Percentiles rank a stretch among this genome's conserved stretches.
Evolutionary conservation across 768 basidiomycete species (phyloP).

Genomic region (Mycena metata): DNA sequence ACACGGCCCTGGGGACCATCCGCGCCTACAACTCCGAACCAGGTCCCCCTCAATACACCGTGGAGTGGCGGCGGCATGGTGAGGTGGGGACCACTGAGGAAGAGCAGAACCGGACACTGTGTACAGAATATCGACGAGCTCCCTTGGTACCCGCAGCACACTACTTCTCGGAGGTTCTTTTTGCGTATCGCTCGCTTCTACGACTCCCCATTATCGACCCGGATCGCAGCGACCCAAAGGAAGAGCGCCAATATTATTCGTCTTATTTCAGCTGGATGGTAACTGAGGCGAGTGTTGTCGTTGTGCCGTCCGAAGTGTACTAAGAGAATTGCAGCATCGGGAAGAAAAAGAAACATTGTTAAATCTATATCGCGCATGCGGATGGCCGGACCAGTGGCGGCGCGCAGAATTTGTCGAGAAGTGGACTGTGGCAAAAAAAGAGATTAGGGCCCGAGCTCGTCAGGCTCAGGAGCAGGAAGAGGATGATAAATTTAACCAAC

Average conservation of each 20-base stretch:
- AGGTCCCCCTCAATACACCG: not conserved
- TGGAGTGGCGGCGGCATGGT: constrained; percentile 26
- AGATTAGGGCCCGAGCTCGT: not conserved
- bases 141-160: constrained; percentile 21
- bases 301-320: not conserved
- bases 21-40: constrained; percentile 14
- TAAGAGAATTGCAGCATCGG: not conserved
- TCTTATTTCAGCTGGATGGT: not conserved
- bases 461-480: not conserved
- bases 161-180: constrained; percentile 25
- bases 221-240: constrained; percentile 14
- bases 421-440: constrained; percentile 1
- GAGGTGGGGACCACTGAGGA: not conserved
- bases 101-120: not conserved
- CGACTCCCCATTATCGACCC: constrained; percentile 17
- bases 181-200: constrained; percentile 28
- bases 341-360: not conserved
- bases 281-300: not conserved
- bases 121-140: constrained; percentile 23
- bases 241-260: not conserved
- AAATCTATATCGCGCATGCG: constrained; percentile 21
- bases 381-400: constrained; percentile 32
- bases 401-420: constrained; percentile 19
- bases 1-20: constrained; percentile 31
- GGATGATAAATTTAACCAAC: too few relatives aligned